These are phyloP conservation scores for Flaveria trinervia DNA, from an alignment of 129 eudicot species.

Conservation along the genomic window DNA sequence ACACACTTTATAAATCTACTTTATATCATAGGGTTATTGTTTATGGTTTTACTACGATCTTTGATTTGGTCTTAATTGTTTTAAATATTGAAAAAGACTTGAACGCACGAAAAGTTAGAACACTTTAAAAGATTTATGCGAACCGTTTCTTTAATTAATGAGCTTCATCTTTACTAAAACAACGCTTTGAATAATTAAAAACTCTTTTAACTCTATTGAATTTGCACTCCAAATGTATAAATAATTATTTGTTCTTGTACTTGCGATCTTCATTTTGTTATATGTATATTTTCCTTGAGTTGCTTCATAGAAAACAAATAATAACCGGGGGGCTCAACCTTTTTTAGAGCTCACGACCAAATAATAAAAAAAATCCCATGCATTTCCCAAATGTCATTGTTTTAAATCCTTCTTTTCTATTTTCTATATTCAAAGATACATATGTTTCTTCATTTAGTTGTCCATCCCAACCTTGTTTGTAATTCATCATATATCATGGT, in stretches of 20 bases:
- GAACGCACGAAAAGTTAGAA: neutral
- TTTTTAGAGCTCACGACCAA: no score
- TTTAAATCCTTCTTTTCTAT: no score
- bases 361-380: no score
- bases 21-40: neutral
- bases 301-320: no score
- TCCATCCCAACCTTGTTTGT: no score
- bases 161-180: neutral
- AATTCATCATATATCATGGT: no score
- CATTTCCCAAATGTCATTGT: no score
- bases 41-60: neutral
- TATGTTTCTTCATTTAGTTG: no score
- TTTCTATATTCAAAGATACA: no score
- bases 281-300: neutral
- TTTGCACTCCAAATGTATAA: neutral
- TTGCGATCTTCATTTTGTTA: neutral
- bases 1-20: neutral
- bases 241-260: neutral
- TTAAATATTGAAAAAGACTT: neutral
- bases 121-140: neutral
- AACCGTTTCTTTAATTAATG: neutral
- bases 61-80: conserved; percentile 7
- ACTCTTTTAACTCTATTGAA: neutral
- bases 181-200: no score
- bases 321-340: no score